Base-by-base conservation (phyloP, 1,284 basidiomycete species). In the Porphyrellus sp. region DNA sequence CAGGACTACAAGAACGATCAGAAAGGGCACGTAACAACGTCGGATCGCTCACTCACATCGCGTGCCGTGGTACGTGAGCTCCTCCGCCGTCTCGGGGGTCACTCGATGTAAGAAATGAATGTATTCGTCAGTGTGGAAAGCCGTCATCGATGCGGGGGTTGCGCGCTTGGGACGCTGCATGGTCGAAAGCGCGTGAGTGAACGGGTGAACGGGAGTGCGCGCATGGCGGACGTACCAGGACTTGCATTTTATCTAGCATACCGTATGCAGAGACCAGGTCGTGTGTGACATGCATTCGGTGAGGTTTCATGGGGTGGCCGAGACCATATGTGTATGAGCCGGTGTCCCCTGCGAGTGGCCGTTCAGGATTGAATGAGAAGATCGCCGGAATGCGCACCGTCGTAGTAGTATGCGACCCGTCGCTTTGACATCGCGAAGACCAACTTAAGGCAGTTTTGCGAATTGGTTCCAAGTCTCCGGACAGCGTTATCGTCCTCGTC, bases 41-140 rank as follows among this genome's bases (percentile, higher is more conserved):
- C 8, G 1, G 21, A 34, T 27, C 18, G 37, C n/a, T 16, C 38
- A 78, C 89, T 65, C 62, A 93, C 93, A 96, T 70, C 89, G 77
- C 46, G 83, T 83, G 13, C 91, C 92, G 52, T 89, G 82, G 57
- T 83, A 89, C 1, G 92, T 95, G 63, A 98, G 72, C 48, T 90
- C 86, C 58, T 90, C 86, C 1, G 80, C 83, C 7, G 88, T 93
- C 70, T 97, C 94, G 0, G 94, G 94, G 0, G 89, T 91, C 31
- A 98, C 93, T 45, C 83, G 82, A 52, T 83, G 80, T 25, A 99
- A 75, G 61, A 98, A 95, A 63, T 98, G 85, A 57, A 99, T 83
- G 72, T 98, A 98, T 77, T 99, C 96, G 74, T 99, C 96, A 12
- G 95, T 96, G 71, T 99, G 97, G 70, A 99, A 99, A 18, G 85